Evolutionary conservation across 2,329 filamentous ascomycete genomes (phyloP).

Genomic region (Colletotrichum neosansevieriae): DNA sequence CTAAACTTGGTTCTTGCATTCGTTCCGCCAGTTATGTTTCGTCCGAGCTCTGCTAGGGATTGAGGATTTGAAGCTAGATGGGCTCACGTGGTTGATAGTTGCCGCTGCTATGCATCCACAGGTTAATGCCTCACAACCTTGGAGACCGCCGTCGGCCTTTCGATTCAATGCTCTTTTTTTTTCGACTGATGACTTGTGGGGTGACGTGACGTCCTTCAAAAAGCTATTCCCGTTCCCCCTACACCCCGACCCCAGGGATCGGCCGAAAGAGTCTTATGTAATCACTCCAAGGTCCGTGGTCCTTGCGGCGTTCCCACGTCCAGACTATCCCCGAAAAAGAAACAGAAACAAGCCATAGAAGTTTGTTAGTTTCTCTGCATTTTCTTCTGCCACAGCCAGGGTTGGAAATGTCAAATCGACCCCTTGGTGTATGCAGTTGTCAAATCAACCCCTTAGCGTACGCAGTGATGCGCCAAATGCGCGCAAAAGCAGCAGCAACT

Average conservation of each 20-base stretch:
- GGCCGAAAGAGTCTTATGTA: too few relatives aligned
- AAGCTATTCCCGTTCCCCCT: too few relatives aligned
- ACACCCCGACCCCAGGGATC: too few relatives aligned
- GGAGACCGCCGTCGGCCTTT: conserved; percentile 14
- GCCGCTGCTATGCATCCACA: neutral
- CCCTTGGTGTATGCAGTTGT: too few relatives aligned
- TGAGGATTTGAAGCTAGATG: neutral
- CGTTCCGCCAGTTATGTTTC: neutral
- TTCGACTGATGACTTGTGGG: conserved; percentile 17
- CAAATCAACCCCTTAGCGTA: too few relatives aligned
- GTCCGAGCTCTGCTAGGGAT: neutral
- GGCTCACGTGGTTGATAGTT: neutral
- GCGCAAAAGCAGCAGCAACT: too few relatives aligned
- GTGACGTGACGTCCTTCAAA: conserved; percentile 3
- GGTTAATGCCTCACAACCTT: neutral
- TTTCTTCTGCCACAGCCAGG: neutral
- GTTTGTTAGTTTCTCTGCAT: conserved; percentile 12
- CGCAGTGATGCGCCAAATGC: too few relatives aligned
- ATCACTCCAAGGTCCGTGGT: too few relatives aligned
- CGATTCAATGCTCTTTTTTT: neutral
- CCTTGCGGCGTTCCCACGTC: neutral
- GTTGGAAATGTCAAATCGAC: too few relatives aligned
- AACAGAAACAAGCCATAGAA: neutral
- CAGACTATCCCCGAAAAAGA: neutral
- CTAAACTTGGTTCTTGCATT: conserved; percentile 7